Percentiles rank a stretch among this genome's conserved stretches.
These are phyloP conservation scores for Crucihimalaya himalaica DNA, from an alignment of 345 rosid species.

Conservation along the genomic window DNA sequence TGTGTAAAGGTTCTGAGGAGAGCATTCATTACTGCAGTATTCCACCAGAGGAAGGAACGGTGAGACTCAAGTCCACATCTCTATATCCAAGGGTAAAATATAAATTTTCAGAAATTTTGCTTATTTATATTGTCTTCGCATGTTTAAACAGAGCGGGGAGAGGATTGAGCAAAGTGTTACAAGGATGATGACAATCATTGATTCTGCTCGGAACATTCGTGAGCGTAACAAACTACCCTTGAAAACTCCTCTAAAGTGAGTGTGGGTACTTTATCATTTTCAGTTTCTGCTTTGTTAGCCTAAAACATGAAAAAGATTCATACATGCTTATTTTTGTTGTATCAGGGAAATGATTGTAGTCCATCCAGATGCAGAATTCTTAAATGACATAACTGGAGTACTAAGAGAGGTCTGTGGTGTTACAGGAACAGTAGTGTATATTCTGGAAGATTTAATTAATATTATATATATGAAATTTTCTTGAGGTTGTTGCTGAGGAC, in stretches of 20 bases:
- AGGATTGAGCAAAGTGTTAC: conserved; percentile 90
- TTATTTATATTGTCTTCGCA: neutral
- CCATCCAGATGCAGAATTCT: conserved; percentile 87
- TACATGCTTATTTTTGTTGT: conserved; percentile 9
- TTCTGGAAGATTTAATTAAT: neutral
- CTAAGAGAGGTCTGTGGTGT: conserved; percentile 69
- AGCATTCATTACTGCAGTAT: conserved; percentile 85
- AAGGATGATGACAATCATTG: conserved; percentile 96
- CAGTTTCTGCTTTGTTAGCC: conserved; percentile 2
- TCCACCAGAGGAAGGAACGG: conserved; percentile 86
- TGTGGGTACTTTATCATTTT: conserved; percentile 12
- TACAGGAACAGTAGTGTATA: conserved; percentile 5
- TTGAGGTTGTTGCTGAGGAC: conserved; percentile 10
- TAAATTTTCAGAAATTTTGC: neutral
- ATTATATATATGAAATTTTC: neutral
- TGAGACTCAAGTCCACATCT: conserved; percentile 36
- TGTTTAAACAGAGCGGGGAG: conserved; percentile 62
- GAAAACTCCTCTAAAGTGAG: conserved; percentile 88
- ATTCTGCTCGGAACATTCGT: conserved; percentile 94
- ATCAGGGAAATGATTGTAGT: conserved; percentile 90
- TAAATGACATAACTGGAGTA: conserved; percentile 89
- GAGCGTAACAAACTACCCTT: conserved; percentile 90
- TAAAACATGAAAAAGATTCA: neutral
- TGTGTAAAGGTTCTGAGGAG: conserved; percentile 65
- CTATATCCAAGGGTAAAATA: neutral